phyloP scores from a whole-genome alignment of 306 rosid genomes.

The Myrica gale region DNA sequence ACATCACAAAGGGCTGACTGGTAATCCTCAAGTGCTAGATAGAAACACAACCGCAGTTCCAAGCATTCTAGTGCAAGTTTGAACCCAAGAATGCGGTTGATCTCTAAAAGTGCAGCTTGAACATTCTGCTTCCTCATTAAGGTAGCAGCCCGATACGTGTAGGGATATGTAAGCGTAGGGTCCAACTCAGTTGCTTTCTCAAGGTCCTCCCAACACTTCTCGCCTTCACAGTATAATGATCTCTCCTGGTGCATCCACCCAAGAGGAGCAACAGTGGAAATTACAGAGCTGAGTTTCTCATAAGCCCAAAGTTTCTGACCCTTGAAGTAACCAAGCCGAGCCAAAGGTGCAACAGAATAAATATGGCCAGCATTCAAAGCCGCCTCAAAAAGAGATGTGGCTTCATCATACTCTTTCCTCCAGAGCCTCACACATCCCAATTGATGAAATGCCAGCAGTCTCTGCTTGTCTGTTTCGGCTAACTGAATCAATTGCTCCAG shows the following conservation, averaged over 20 bases:
- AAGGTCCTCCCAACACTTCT: slow-evolving; percentile 70
- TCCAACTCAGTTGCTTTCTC: slow-evolving; percentile 81
- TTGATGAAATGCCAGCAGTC: slow-evolving; percentile 63
- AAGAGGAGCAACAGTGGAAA: slow-evolving; percentile 51
- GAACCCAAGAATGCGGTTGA: slow-evolving; percentile 78
- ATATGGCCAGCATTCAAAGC: slow-evolving; percentile 80
- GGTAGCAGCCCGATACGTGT: slow-evolving; percentile 79
- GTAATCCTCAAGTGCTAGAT: slow-evolving; percentile 75
- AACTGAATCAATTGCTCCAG: slow-evolving; percentile 62
- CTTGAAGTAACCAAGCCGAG: slow-evolving; percentile 57
- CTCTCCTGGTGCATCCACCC: slow-evolving; percentile 97
- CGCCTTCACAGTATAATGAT: slow-evolving; percentile 71
- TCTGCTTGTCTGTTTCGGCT: slow-evolving; percentile 68
- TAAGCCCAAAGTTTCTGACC: slow-evolving; percentile 63
- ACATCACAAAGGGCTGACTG: slow-evolving; percentile 81
- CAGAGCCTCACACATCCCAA: slow-evolving; percentile 70
- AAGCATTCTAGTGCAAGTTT: slow-evolving; percentile 90
- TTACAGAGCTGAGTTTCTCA: slow-evolving; percentile 67
- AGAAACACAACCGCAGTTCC: slow-evolving; percentile 82
- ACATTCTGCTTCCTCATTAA: slow-evolving; percentile 61
- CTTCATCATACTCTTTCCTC: slow-evolving; percentile 76
- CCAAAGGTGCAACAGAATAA: slow-evolving; percentile 75
- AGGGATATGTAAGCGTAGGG: slow-evolving; percentile 87
- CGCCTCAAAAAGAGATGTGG: slow-evolving; percentile 59
- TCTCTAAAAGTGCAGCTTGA: slow-evolving; percentile 72